Base-by-base conservation (phyloP, 345 rosid genomes). In the Eucalyptus decipiens region DNA sequence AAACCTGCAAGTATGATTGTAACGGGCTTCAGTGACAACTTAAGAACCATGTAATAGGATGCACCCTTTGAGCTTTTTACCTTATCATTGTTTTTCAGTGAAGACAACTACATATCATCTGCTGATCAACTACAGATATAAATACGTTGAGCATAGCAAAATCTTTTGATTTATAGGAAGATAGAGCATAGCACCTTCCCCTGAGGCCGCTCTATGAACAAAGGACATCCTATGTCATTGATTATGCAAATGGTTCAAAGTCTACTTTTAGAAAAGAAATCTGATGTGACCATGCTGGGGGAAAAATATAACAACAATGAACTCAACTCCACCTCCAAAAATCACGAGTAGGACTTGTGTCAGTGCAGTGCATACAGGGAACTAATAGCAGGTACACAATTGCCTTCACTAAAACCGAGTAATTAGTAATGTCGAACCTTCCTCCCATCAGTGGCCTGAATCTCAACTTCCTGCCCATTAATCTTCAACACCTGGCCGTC, bases 401-500 rank as follows among this genome's bases (percentile, higher is more conserved):
- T n/a, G 67, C 43, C 15, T n/a, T 58, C 26, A 24, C 60, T 23
- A 52, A 58, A 15, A 87, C 23, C 15, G 6, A 62, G 85, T 50
- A 54, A 72, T 23, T 76, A 49, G 89, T 51, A 56, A 43, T 65
- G 85, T 67, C 91, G 15, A 45, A 93, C 99, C 96, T 92, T 95
- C 90, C 97, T 97, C 28, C 99, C 97, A 86, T 85, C 85, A 24
- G 91, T 90, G 85, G 94, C 88, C 86, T 91, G 89, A 54, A 97
- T 89, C 85, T 92, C 93, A 51, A 87, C 98, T 89, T 97, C 90
- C 47, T 94, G 40, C 49, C 97, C 99, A 47, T 89, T 94, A 89
- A 97, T 96, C 90, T 96, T 97, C 85, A 89, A 88, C 89, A 97
- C 98, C 86, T 86, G 90, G 65, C 99, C 99, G 90, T 95, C 97